Conservation (phyloP, 225 moss, liverwort and hornwort species). For the Ulota crispa region DNA sequence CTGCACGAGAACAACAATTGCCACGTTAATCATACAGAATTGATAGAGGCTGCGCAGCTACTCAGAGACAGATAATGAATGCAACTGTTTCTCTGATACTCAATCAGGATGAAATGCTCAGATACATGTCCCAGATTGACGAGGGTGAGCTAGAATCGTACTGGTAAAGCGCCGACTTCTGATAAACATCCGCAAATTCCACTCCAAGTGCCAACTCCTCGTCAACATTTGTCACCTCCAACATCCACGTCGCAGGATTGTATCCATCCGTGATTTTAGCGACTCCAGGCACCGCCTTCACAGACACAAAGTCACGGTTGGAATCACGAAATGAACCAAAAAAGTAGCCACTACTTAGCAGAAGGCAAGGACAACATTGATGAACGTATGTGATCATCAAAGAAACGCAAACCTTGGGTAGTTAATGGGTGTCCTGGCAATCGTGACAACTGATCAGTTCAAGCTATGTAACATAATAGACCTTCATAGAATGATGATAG, state of each 20-base stretch:
- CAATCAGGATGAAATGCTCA: neutral
- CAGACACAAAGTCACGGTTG: neutral
- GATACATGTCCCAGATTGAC: neutral
- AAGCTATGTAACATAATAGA: neutral
- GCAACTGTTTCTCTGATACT: neutral
- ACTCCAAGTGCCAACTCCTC: slow-evolving; percentile 39
- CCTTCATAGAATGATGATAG: neutral
- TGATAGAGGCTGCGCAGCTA: neutral
- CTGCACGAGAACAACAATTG: slow-evolving; percentile 14
- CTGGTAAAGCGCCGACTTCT: slow-evolving; percentile 42
- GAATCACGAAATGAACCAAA: neutral
- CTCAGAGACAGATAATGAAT: neutral
- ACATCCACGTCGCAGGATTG: slow-evolving; percentile 63
- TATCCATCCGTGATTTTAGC: slow-evolving; percentile 45
- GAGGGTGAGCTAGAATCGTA: slow-evolving; percentile 4
- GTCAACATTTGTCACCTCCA: slow-evolving; percentile 41
- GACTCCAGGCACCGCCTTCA: slow-evolving; percentile 47
- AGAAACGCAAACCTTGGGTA: neutral
- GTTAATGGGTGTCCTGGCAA: neutral
- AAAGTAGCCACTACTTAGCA: neutral
- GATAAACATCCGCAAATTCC: slow-evolving; percentile 47
- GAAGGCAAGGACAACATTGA: neutral
- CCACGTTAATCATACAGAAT: neutral
- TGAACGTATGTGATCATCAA: too few species aligned
- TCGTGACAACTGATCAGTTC: neutral